These are phyloP conservation scores for Epichloe amarillans DNA, from an alignment of 2,329 filamentous ascomycete species.

Conservation along the genomic window DNA sequence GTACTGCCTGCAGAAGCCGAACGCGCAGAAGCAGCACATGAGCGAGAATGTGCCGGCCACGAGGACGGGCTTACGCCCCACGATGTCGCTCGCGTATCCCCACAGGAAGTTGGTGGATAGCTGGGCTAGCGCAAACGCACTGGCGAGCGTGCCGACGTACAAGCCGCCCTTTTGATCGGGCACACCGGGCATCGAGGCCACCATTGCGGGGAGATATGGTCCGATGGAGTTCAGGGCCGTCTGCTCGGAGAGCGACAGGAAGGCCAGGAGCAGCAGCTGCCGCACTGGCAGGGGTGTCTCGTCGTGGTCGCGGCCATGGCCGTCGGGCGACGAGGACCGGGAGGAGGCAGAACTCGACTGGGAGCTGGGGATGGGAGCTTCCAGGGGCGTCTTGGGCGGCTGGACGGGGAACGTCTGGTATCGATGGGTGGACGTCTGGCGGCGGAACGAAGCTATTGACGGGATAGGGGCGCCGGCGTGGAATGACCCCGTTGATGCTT, in stretches of 20 bases:
- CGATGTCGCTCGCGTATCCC: slow-evolving; percentile 46
- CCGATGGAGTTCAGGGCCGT: slow-evolving; percentile 94
- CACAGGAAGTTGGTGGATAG: slow-evolving; percentile 70
- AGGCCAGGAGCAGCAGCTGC: slow-evolving; percentile 72
- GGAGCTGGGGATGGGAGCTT: slow-evolving; percentile 14
- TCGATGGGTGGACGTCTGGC: slow-evolving; percentile 36
- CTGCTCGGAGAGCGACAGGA: slow-evolving; percentile 87
- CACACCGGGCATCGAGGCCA: slow-evolving; percentile 71
- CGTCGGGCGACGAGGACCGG: slow-evolving; percentile 12
- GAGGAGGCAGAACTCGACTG: slow-evolving; percentile 9
- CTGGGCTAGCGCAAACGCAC: slow-evolving; percentile 83
- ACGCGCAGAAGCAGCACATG: slow-evolving; percentile 66
- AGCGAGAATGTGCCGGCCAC: slow-evolving; percentile 72
- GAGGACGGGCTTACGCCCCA: slow-evolving; percentile 63
- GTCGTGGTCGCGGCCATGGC: slow-evolving; percentile 26
- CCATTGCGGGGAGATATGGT: slow-evolving; percentile 90
- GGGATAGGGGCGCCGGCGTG: slow-evolving; percentile 39
- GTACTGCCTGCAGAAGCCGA: slow-evolving; percentile 73
- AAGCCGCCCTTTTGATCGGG: slow-evolving; percentile 58
- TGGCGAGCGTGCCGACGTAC: slow-evolving; percentile 84
- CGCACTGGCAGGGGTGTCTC: slow-evolving; percentile 67
- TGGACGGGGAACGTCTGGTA: slow-evolving; percentile 75
- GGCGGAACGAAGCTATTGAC: slow-evolving; percentile 17
- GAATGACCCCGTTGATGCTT: slow-evolving; percentile 32
- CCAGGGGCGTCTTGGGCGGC: slow-evolving; percentile 53